phyloP scores from a whole-genome alignment of 192 early-diverging fungal genomes.

The Podila verticillata region DNA sequence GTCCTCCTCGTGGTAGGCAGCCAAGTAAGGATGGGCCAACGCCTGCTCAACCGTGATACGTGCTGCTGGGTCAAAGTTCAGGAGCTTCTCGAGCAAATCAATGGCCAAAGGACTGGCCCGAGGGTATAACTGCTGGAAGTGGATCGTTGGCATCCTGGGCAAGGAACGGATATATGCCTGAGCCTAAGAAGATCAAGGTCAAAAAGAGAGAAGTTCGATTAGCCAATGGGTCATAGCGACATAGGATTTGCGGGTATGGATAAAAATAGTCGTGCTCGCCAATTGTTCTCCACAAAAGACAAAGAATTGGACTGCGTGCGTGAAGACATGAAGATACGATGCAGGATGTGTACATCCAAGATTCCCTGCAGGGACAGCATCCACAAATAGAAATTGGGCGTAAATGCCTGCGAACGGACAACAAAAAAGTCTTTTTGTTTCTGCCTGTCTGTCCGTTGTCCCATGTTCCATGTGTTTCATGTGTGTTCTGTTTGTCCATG shows the following conservation, averaged over 20 bases:
- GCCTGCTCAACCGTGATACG: constrained; percentile 95
- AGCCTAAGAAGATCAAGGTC: constrained; percentile 61
- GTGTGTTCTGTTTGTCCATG: no score
- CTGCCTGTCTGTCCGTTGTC: no score
- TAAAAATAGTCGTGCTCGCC: no score
- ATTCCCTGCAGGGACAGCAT: no score
- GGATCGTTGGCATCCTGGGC: constrained; percentile 88
- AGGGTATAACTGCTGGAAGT: constrained; percentile 89
- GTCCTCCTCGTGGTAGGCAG: constrained; percentile 89
- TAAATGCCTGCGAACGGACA: no score
- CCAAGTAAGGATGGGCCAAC: constrained; percentile 91
- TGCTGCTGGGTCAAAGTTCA: constrained; percentile 92
- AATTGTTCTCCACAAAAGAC: no score
- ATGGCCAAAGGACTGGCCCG: constrained; percentile 83
- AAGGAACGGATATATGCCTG: constrained; percentile 95
- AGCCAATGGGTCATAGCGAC: not conserved
- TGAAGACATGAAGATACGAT: no score
- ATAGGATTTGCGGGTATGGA: not conserved
- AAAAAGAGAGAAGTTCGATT: not conserved
- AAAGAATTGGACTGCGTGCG: no score
- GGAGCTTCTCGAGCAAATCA: constrained; percentile 86
- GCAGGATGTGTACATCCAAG: no score
- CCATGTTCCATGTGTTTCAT: no score
- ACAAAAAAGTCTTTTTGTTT: no score
- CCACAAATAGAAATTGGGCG: no score